Evolutionary conservation across 495 filamentous ascomycete species (phyloP).

Genomic region (Pyrenopolyporus hunteri): DNA sequence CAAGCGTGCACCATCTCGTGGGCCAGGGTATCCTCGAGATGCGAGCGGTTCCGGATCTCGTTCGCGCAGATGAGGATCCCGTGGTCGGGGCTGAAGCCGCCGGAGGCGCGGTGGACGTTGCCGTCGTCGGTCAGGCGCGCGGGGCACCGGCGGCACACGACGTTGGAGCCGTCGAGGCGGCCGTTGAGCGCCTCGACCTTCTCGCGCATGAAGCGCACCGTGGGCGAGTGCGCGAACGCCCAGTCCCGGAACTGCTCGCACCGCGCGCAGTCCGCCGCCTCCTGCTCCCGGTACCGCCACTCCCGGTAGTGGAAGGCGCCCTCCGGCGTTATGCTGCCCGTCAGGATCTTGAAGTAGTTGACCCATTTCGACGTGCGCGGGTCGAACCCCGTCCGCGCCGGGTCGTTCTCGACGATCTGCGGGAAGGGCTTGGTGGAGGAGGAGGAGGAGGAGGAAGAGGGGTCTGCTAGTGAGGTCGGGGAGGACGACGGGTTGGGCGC

Average conservation of each 20-base stretch:
- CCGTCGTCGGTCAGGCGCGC: constrained; percentile 52
- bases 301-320: constrained; percentile 73
- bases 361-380: constrained; percentile 68
- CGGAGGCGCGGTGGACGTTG: constrained; percentile 56
- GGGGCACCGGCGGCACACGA: constrained; percentile 79
- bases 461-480: constrained; percentile 1
- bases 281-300: constrained; percentile 68
- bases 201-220: constrained; percentile 80
- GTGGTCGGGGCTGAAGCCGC: constrained; percentile 82
- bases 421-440: constrained; percentile 20
- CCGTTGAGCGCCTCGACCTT: constrained; percentile 80
- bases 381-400: constrained; percentile 65
- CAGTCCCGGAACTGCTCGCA: constrained; percentile 82
- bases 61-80: constrained; percentile 94
- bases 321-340: constrained; percentile 69
- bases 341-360: constrained; percentile 79
- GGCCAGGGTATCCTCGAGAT: constrained; percentile 90
- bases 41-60: constrained; percentile 71
- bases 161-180: constrained; percentile 71
- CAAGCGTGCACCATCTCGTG: constrained; percentile 99
- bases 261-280: constrained; percentile 71
- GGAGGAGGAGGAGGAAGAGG: neutral
- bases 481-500: constrained; percentile 9
- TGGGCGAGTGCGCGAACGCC: constrained; percentile 79
- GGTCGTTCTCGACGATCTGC: constrained; percentile 53